Evolutionary conservation across 2,329 filamentous ascomycete genomes (phyloP).

Genomic region (Penicillium sp.): DNA sequence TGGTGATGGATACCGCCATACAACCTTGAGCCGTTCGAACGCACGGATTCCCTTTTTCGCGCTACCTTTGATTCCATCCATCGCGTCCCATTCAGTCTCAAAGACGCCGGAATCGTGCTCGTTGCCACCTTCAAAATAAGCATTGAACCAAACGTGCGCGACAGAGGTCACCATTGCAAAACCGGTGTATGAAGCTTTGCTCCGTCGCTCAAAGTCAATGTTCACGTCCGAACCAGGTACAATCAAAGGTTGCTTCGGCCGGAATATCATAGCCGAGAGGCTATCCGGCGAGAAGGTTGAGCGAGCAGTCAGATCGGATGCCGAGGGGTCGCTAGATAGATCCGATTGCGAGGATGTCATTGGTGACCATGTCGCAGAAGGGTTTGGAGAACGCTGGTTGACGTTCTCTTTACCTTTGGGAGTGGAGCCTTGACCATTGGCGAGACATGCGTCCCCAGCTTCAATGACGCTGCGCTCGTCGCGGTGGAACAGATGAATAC

Average conservation of each 20-base stretch:
- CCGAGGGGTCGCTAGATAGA: conserved; percentile 4
- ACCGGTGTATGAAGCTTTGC: conserved; percentile 71
- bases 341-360: conserved; percentile 16
- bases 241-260: conserved; percentile 64
- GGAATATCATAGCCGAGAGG: conserved; percentile 74
- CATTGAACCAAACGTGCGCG: conserved; percentile 96
- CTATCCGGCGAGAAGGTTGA: conserved; percentile 44
- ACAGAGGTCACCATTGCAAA: conserved; percentile 89
- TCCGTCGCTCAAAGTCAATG: conserved; percentile 82
- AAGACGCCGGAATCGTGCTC: conserved; percentile 69
- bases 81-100: conserved; percentile 68
- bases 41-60: conserved; percentile 75
- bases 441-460: conserved; percentile 45
- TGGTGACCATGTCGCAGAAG: conserved; percentile 16
- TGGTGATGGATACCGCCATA: conserved; percentile 63
- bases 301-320: conserved; percentile 36
- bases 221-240: conserved; percentile 83
- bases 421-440: conserved; percentile 44
- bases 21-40: conserved; percentile 76
- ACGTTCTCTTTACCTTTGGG: conserved; percentile 38
- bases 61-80: conserved; percentile 95
- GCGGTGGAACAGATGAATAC: conserved; percentile 74
- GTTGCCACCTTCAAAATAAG: conserved; percentile 81
- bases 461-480: conserved; percentile 60
- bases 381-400: neutral